phyloP scores from a whole-genome alignment of 2,329 filamentous ascomycete species.

The Aspergillus vadensis region DNA sequence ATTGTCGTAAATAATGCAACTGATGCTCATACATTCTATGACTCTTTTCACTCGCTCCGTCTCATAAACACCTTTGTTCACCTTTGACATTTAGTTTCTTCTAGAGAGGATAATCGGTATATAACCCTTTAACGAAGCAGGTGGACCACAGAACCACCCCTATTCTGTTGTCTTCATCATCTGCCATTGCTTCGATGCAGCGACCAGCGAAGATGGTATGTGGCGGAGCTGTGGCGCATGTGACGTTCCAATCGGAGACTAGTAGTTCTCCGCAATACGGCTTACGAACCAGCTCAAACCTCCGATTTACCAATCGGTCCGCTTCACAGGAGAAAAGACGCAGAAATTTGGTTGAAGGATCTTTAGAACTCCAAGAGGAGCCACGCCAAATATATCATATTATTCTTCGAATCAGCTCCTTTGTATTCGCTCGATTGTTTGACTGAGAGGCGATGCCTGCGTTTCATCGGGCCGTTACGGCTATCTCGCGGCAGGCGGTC shows the following conservation, averaged over 20 bases:
- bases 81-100: too few relatives aligned
- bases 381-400: constrained; percentile 7
- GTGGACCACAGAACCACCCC: too few relatives aligned
- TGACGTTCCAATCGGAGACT: background rate
- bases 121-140: too few relatives aligned
- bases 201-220: background rate
- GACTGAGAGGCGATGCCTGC: constrained; percentile 22
- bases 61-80: too few relatives aligned
- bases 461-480: constrained; percentile 25
- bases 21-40: too few relatives aligned
- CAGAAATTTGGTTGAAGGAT: background rate
- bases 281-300: background rate
- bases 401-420: constrained; percentile 21
- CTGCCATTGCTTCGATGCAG: background rate
- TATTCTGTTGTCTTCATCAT: too few relatives aligned
- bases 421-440: constrained; percentile 17
- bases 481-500: constrained; percentile 23
- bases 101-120: too few relatives aligned
- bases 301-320: background rate
- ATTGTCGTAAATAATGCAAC: too few relatives aligned
- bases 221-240: constrained; percentile 3
- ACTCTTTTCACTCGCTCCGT: too few relatives aligned
- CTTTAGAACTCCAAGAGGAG: background rate
- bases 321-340: background rate
- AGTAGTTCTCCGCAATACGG: too few relatives aligned